Percentiles rank a stretch among this genome's conserved stretches.
These are phyloP conservation scores for Ceratobasidium theobromae DNA, from an alignment of 1,284 basidiomycete species.

Conservation along the genomic window DNA sequence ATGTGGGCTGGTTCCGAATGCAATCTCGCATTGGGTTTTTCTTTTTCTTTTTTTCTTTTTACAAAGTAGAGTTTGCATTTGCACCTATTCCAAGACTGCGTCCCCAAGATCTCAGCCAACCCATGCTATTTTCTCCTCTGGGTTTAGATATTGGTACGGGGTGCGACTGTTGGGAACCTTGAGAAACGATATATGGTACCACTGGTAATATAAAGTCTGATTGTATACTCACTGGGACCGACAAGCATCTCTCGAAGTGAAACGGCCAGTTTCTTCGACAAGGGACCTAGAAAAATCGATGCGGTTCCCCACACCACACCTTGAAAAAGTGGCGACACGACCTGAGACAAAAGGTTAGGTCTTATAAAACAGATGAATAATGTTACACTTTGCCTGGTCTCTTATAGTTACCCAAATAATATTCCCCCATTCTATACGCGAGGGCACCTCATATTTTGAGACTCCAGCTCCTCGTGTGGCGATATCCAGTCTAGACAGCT, in stretches of 20 bases:
- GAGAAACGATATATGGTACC: not conserved
- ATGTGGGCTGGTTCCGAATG: too few relatives aligned
- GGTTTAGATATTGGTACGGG: not conserved
- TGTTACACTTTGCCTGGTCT: conserved; percentile 32
- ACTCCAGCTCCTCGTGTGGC: conserved; percentile 12
- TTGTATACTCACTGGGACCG: conserved; percentile 3
- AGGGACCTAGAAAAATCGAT: conserved; percentile 29
- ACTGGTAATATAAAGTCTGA: not conserved
- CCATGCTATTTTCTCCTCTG: conserved; percentile 13
- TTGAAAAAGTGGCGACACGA: conserved; percentile 34
- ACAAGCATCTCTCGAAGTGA: conserved; percentile 25
- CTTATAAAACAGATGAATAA: not conserved
- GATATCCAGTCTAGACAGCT: conserved; percentile 22
- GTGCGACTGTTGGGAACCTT: not conserved
- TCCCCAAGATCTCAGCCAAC: conserved; percentile 32
- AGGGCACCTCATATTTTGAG: conserved; percentile 31
- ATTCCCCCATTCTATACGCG: conserved; percentile 32
- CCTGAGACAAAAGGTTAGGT: not conserved
- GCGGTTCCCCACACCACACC: conserved; percentile 34
- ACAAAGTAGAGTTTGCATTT: conserved; percentile 29
- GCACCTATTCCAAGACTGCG: conserved; percentile 27
- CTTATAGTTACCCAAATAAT: conserved; percentile 35
- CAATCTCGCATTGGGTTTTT: too few relatives aligned
- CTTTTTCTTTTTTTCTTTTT: not conserved
- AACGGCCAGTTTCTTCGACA: conserved; percentile 9